Conservation (phyloP, 2,329 filamentous ascomycete species). For the Cercospora janseana region DNA sequence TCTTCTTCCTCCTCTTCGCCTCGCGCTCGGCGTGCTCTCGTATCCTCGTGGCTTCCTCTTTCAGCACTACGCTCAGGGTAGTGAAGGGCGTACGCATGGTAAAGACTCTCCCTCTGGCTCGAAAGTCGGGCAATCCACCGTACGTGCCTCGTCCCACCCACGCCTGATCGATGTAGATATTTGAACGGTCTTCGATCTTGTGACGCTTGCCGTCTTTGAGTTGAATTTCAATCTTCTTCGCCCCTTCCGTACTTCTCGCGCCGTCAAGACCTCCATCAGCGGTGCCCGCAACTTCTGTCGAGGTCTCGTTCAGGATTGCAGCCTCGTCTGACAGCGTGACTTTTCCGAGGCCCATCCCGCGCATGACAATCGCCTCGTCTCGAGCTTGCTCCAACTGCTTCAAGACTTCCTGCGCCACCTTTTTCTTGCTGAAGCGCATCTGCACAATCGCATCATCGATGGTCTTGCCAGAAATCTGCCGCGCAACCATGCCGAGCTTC, state of each 20-base stretch:
- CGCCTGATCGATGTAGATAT: conserved; percentile 85
- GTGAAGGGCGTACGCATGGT: conserved; percentile 69
- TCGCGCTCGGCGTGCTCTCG: conserved; percentile 75
- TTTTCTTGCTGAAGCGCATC: conserved; percentile 95
- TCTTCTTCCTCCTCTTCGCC: conserved; percentile 70
- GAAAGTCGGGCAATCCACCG: conserved; percentile 62
- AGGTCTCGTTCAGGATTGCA: conserved; percentile 16
- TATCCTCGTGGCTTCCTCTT: conserved; percentile 89
- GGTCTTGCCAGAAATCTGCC: conserved; percentile 90
- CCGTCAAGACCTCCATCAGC: conserved; percentile 7
- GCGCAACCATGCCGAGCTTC: conserved; percentile 82
- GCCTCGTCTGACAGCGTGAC: conserved; percentile 25
- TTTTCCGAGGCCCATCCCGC: conserved; percentile 75
- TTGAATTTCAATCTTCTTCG: conserved; percentile 55
- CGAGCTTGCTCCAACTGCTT: conserved; percentile 78
- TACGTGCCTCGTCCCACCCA: conserved; percentile 81
- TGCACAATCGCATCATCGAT: conserved; percentile 89
- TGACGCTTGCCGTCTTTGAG: conserved; percentile 73
- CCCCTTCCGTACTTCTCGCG: background rate
- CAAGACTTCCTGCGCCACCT: conserved; percentile 75
- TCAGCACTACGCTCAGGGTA: conserved; percentile 74
- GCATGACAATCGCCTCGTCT: conserved; percentile 73
- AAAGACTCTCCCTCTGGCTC: conserved; percentile 71
- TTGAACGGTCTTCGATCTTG: conserved; percentile 69
- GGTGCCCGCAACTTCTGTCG: conserved; percentile 11